Evolutionary conservation across 257 asterid genomes (phyloP), one percentile per base, ranked within the genome.

Genomic region (Plectranthus barbatus): DNA sequence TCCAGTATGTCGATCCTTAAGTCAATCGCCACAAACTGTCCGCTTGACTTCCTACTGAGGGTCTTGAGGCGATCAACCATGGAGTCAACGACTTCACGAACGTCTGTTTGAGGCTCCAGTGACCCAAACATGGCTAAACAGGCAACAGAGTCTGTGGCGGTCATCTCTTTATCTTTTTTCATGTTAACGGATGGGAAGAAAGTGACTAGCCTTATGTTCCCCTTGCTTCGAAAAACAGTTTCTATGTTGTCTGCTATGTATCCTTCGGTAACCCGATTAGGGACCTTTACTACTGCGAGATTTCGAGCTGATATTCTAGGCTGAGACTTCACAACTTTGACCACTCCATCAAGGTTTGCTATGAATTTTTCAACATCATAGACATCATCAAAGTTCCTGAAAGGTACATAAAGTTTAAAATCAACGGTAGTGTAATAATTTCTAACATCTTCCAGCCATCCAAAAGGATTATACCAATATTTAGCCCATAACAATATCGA

Each of bases 121-220:
- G 90, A 73, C 56, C 81, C 99, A 83, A 84, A 92, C 99, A 87
- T 92, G 77, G 86, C 95, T 77, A 92, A 74, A 73, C 99, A 92
- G 18, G 95, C 88, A 70, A 82, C 65, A 19, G 95, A 82, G 68
- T 86, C 84, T 15, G 83, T 58, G 47, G 70, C 82, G 66, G 74
- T 82, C 37, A 48, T 74, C 75, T 77, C 91, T 71, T 77, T 77
- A 0, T 65, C 77, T 65, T 81, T 88, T 74, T 88, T 92, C 99
- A 89, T 89, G 84, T 89, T 89, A 71, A 85, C 88, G 2, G 91
- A 89, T 31, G 97, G 94, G 76, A 92, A 92, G 77, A 84, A 86
- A 15, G 97, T 81, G 9, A 81, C 95, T 7, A 92, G 83, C 76
- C 97, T 80, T 56, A 89, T 53, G 82, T 82, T 89, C 46, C 94